Conservation (phyloP, 2,329 filamentous ascomycete species). For the Cadophora luteo-olivacea region DNA sequence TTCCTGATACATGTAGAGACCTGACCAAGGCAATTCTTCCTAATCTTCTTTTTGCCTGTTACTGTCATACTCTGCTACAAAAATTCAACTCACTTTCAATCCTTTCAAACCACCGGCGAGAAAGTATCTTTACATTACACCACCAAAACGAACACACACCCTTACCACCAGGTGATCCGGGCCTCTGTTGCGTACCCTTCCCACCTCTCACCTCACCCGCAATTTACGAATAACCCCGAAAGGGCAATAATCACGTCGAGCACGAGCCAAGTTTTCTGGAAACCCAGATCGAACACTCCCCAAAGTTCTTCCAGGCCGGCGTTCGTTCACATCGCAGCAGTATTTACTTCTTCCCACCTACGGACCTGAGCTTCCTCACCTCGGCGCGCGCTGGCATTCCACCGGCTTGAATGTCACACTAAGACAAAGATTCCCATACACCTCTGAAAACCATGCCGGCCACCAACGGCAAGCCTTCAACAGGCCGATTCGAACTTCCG, state of each 20-base stretch:
- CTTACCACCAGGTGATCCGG: neutral
- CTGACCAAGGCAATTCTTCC: neutral
- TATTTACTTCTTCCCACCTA: conserved; percentile 10
- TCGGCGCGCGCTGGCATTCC: conserved; percentile 15
- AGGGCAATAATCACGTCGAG: conserved; percentile 24
- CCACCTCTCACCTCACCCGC: conserved; percentile 7
- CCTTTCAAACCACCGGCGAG: too few species aligned
- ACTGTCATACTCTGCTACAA: conserved; percentile 8
- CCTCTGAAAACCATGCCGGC: conserved; percentile 33
- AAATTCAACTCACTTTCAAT: neutral
- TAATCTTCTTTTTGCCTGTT: neutral
- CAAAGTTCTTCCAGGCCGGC: neutral
- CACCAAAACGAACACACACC: neutral
- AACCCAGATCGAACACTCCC: conserved; percentile 13
- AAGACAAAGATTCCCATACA: neutral
- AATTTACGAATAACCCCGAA: conserved; percentile 23
- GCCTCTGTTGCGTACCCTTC: neutral
- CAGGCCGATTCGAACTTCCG: conserved; percentile 44
- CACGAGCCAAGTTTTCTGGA: conserved; percentile 30
- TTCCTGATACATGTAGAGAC: neutral
- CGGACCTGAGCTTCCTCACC: conserved; percentile 9
- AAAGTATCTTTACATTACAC: neutral
- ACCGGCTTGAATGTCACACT: conserved; percentile 11
- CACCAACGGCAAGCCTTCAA: conserved; percentile 39
- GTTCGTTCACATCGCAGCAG: neutral